Conservation (phyloP, 192 early-diverging fungal species). For the Backusella tuberculispora region DNA sequence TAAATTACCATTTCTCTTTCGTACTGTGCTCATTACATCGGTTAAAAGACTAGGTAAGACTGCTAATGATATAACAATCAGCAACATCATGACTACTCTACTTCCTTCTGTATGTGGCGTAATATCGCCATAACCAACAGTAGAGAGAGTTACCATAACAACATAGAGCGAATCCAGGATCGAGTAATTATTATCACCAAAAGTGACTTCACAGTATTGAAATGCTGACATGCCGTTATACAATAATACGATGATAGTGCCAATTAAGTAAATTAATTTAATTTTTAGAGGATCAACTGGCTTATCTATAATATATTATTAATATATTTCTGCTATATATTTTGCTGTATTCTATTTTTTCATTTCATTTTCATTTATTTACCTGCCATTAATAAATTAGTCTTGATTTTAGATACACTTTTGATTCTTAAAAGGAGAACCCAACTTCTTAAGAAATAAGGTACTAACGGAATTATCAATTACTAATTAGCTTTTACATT, state of each 20-base stretch:
- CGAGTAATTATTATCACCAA: constrained; percentile 38
- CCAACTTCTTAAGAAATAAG: constrained; percentile 67
- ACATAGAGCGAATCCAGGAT: constrained; percentile 52
- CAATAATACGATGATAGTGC: constrained; percentile 53
- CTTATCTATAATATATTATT: constrained; percentile 37
- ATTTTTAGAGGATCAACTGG: constrained; percentile 54
- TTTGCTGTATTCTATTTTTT: too few relatives aligned
- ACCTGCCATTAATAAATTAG: constrained; percentile 54
- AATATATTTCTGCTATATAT: neutral
- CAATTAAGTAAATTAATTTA: constrained; percentile 57
- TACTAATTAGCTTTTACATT: neutral
- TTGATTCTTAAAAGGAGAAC: constrained; percentile 58
- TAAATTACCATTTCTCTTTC: constrained; percentile 35
- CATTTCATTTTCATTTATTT: neutral
- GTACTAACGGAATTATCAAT: constrained; percentile 37
- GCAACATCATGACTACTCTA: constrained; percentile 58
- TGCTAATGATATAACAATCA: constrained; percentile 64
- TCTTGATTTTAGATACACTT: constrained; percentile 57
- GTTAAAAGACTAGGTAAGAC: constrained; percentile 62
- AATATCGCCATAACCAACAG: constrained; percentile 76
- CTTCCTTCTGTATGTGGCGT: constrained; percentile 56
- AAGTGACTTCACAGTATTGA: constrained; percentile 61
- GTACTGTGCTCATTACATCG: constrained; percentile 45
- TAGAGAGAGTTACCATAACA: constrained; percentile 69
- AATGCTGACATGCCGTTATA: constrained; percentile 67